phyloP scores from a whole-genome alignment of 2,329 filamentous ascomycete genomes.

The Chaetothyriales sp. region DNA sequence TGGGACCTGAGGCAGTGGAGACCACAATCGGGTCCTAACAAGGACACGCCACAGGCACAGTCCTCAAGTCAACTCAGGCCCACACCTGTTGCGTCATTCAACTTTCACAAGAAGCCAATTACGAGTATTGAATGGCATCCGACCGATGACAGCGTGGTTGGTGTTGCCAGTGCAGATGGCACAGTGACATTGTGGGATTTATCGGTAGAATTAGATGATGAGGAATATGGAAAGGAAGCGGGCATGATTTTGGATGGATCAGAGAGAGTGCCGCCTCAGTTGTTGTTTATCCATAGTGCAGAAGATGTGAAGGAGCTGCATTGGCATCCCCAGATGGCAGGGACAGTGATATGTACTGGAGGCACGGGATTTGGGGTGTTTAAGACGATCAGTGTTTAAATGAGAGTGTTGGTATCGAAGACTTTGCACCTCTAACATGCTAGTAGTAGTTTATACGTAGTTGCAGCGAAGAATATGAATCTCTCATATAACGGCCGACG shows the following conservation, averaged over 20 bases:
- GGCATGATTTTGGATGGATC: conserved; percentile 34
- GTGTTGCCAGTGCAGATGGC: conserved; percentile 82
- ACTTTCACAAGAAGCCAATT: conserved; percentile 92
- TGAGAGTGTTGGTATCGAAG: background rate
- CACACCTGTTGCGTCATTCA: conserved; percentile 79
- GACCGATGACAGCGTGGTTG: conserved; percentile 88
- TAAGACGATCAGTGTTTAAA: conserved; percentile 66
- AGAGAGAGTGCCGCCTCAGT: conserved; percentile 62
- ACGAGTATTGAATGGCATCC: conserved; percentile 96
- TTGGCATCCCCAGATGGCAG: conserved; percentile 94
- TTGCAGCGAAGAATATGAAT: too few relatives aligned
- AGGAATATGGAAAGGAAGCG: conserved; percentile 72
- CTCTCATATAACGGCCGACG: too few relatives aligned
- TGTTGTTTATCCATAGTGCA: conserved; percentile 94
- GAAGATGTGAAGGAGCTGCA: conserved; percentile 90
- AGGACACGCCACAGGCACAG: conserved; percentile 16
- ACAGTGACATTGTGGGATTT: conserved; percentile 95
- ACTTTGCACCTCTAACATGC: too few relatives aligned
- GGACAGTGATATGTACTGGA: conserved; percentile 77
- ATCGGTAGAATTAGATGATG: conserved; percentile 89
- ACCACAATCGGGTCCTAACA: conserved; percentile 32
- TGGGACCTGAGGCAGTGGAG: conserved; percentile 98
- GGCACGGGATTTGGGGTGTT: conserved; percentile 71
- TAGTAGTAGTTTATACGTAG: too few relatives aligned
- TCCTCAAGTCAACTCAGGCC: conserved; percentile 41